phyloP scores from a whole-genome alignment of 495 filamentous ascomycete genomes.

The Usnea hakonensis region DNA sequence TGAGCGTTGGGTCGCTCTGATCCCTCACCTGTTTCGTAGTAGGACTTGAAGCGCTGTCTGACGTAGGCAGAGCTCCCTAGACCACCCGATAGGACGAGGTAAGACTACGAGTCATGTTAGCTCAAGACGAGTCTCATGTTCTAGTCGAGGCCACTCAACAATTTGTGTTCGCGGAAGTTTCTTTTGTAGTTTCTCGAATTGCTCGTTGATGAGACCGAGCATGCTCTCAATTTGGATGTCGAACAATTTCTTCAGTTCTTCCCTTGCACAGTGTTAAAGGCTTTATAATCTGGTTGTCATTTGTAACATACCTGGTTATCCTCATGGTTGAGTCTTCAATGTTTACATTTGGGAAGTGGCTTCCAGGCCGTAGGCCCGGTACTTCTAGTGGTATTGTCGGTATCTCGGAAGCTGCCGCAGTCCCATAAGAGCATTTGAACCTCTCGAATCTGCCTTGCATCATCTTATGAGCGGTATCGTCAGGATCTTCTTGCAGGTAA shows the following conservation, averaged over 20 bases:
- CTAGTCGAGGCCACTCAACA: slow-evolving; percentile 25
- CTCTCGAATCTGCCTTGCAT: slow-evolving; percentile 33
- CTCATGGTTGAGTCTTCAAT: slow-evolving; percentile 32
- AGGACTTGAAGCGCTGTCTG: slow-evolving; percentile 35
- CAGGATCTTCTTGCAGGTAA: slow-evolving; percentile 20
- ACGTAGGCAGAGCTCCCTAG: slow-evolving; percentile 61
- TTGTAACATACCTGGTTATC: slow-evolving; percentile 27
- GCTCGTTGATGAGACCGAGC: slow-evolving; percentile 43
- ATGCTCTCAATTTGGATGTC: slow-evolving; percentile 50
- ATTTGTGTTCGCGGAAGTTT: slow-evolving; percentile 42
- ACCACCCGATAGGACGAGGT: slow-evolving; percentile 56
- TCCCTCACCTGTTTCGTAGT: slow-evolving; percentile 28
- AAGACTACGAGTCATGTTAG: slow-evolving; percentile 28
- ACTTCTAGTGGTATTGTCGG: slow-evolving; percentile 31
- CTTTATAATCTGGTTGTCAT: background rate
- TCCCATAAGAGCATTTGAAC: slow-evolving; percentile 36
- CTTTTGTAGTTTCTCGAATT: slow-evolving; percentile 43
- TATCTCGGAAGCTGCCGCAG: slow-evolving; percentile 21
- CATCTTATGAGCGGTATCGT: slow-evolving; percentile 31
- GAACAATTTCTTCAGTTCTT: slow-evolving; percentile 47
- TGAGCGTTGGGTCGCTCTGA: slow-evolving; percentile 32
- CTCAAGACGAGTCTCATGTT: background rate
- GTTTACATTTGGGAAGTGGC: slow-evolving; percentile 24
- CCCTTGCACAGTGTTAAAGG: slow-evolving; percentile 24
- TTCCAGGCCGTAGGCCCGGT: slow-evolving; percentile 22